These are phyloP conservation scores for Aspergillus taichungensis DNA, from an alignment of 495 filamentous ascomycete genomes.

Conservation along the genomic window DNA sequence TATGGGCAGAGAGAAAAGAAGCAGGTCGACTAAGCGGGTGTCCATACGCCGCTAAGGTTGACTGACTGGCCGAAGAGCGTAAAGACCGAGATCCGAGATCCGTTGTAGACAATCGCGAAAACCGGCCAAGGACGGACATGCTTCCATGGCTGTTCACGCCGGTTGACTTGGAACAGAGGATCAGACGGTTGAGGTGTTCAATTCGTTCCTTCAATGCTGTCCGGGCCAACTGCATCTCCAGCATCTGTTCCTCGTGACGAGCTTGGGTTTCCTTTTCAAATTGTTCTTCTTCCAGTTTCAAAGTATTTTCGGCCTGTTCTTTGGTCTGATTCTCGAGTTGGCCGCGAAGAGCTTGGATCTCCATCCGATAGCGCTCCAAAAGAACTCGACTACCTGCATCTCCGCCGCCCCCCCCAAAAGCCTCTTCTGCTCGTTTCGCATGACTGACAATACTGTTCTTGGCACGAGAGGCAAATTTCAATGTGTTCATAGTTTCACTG, in stretches of 20 bases:
- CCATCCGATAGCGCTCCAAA: slow-evolving; percentile 88
- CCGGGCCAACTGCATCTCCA: slow-evolving; percentile 94
- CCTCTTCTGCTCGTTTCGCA: slow-evolving; percentile 90
- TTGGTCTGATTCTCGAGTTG: slow-evolving; percentile 75
- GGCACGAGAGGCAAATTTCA: slow-evolving; percentile 93
- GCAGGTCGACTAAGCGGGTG: slow-evolving; percentile 51
- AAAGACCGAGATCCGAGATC: slow-evolving; percentile 45
- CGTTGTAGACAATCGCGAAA: slow-evolving; percentile 50
- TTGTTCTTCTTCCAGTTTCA: slow-evolving; percentile 59
- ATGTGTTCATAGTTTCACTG: slow-evolving; percentile 84
- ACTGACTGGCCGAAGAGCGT: slow-evolving; percentile 66
- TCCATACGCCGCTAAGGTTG: slow-evolving; percentile 47
- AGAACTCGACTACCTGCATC: slow-evolving; percentile 81
- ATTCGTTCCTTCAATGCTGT: slow-evolving; percentile 96
- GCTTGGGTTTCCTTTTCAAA: slow-evolving; percentile 72
- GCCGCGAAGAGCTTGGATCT: slow-evolving; percentile 72
- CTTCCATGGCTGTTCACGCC: slow-evolving; percentile 76
- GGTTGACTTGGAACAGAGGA: slow-evolving; percentile 88
- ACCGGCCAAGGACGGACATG: slow-evolving; percentile 62
- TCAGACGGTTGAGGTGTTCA: slow-evolving; percentile 92
- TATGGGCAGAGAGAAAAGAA: slow-evolving; percentile 54
- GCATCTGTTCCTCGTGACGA: slow-evolving; percentile 91
- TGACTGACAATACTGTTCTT: slow-evolving; percentile 98
- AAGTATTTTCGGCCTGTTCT: slow-evolving; percentile 57
- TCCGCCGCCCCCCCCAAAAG: slow-evolving; percentile 57